Base-by-base conservation (phyloP, 2,329 filamentous ascomycete species). In the Sporothrix curviconia region DNA sequence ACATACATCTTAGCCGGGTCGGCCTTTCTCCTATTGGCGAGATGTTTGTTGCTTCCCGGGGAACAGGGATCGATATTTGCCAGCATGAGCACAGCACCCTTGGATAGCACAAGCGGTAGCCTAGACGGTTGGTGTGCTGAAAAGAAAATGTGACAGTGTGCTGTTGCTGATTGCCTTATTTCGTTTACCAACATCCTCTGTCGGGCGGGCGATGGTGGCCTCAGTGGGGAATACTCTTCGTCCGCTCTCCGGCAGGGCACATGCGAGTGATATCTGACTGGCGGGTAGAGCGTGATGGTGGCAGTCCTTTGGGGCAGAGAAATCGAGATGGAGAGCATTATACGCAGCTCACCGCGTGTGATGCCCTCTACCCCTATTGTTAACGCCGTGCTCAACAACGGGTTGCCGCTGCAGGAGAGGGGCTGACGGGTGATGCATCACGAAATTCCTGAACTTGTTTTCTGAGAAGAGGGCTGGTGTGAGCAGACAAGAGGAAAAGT, bases 181-280 rank as follows among this genome's bases (percentile, higher is more conserved):
- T 32, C 11, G 37, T 52, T 51, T 39, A 22, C 19, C 30, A n/a
- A 24, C 14, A 14, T 9, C 32, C 2, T 17, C 40, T 43, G 17
- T 12, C 14, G 17, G 22, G 22, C 24, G 15, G 24, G 14, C 43
- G 15, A 46, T 30, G 44, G 30, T 17, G 22, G 7, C 14, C 28
- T 7, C 1, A 51, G 25, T 37, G 30, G 34, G 22, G 9, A 43
- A 42, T 32, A 14, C 50, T 34, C 15, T 7, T 43, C 25, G 50
- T 36, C 36, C 30, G 39, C 50, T 34, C 15, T 7, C 32, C 25
- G 50, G 50, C 36, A 42, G 39, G 34, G 32, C 34, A n/a, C 15
- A 51, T 53, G 37, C 37, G 37, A 43, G 37, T 43, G 50, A 43
- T 43, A 43, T 53, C 50, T 43, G 25, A 32, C 25, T n/a, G 50